Base-by-base conservation (phyloP, 306 rosid species). In the Cucurbita argyrosperma region DNA sequence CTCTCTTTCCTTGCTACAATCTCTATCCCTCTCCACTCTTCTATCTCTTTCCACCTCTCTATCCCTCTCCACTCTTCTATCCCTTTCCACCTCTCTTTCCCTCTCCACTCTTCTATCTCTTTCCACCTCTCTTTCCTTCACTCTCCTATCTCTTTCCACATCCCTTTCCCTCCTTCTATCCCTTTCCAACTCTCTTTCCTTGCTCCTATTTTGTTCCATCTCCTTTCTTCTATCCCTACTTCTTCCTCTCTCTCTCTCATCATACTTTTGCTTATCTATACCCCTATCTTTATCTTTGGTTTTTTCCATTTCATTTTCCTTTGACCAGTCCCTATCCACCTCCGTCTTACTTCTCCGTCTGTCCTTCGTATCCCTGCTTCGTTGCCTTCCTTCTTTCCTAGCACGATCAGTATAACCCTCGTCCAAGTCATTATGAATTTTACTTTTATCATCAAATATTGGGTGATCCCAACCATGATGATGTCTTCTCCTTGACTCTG, bases 211-310 rank as follows among this genome's bases (percentile, higher is more conserved):
- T 47, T 83, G 72, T 73, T 76, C 90, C 77, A 52, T 62, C 60
- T 80, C 88, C 73, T 87, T 86, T 80, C 82, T 80, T 76, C 87
- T 66, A 23, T 83, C 87, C 77, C 83, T 83, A 75, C 81, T 85
- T 76, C 85, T 88, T 43, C 80, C 92, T 64, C 78, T 80, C 69
- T 85, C 90, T 55, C 58, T 80, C 69, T 87, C 89, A 78, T 86
- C 87, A 72, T 78, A 71, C 68, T 19, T 21, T 47, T 43, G 60
- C 59, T 49, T 49, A 42, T 75, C 83, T 19, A 53, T 77, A 69
- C 80, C 86, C 74, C 81, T 85, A 46, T 88, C 90, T 79, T 84
- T 76, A 46, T 88, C 93, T 81, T 81, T 74, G 77, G 76, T 78
- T 56, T 83, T 82, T 62, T 77, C 89, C 54, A 75, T 64, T 60